A percentile compares a stretch with the other conserved stretches of the same genome.
phyloP scores from a whole-genome alignment of 148 eudicot genomes.

The Rhododendron henanense region DNA sequence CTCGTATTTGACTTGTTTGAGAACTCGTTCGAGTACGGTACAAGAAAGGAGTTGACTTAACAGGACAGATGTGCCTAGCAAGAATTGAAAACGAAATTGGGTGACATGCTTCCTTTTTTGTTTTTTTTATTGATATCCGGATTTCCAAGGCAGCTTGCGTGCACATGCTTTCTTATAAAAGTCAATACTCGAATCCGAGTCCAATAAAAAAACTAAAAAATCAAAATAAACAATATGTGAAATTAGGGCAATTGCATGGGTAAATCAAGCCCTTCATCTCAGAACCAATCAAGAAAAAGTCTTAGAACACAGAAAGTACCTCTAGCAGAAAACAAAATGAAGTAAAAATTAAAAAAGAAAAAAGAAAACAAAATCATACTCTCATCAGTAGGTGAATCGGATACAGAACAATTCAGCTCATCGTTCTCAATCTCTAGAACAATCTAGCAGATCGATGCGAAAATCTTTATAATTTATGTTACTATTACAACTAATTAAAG shows the following conservation, averaged over 20 bases:
- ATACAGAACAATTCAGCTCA: not conserved
- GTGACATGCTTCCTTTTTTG: not conserved
- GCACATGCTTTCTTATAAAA: not conserved
- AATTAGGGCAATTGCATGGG: not conserved
- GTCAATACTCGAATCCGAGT: no score
- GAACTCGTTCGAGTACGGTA: no score
- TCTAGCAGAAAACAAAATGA: not conserved
- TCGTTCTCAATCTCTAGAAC: not conserved
- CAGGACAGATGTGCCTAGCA: not conserved
- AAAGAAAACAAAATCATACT: no score
- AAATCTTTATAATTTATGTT: not conserved
- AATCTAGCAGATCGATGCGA: not conserved
- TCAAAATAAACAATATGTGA: not conserved
- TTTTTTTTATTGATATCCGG: no score
- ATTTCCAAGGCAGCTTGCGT: no score
- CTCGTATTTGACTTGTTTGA: no score
- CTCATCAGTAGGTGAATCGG: not conserved
- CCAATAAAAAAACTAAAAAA: no score
- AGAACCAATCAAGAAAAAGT: not conserved
- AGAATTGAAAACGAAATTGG: not conserved
- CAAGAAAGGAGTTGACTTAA: not conserved
- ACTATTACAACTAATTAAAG: not conserved
- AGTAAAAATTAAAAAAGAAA: not conserved
- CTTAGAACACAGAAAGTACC: not conserved
- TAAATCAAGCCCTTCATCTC: not conserved